These are phyloP conservation scores for Neonectria magnoliae DNA, from an alignment of 2,329 filamentous ascomycete genomes.

Conservation along the genomic window DNA sequence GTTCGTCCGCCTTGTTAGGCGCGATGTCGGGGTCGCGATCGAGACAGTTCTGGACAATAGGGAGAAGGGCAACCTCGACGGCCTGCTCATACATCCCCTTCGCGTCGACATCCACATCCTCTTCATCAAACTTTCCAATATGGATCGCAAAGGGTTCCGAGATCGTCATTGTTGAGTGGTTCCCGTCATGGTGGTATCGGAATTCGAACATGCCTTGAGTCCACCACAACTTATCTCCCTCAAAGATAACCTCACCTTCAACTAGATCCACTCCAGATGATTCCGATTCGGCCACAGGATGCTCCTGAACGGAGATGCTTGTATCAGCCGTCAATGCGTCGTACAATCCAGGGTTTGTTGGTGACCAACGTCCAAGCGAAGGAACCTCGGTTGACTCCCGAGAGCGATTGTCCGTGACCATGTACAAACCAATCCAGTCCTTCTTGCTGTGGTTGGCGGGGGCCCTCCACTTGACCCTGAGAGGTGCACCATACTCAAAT, in stretches of 20 bases:
- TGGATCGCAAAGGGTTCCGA: slow-evolving; percentile 93
- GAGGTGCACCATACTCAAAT: slow-evolving; percentile 89
- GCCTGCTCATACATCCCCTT: slow-evolving; percentile 72
- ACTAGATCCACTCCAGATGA: slow-evolving; percentile 68
- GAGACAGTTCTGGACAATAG: slow-evolving; percentile 89
- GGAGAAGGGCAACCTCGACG: slow-evolving; percentile 81
- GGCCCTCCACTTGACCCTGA: slow-evolving; percentile 90
- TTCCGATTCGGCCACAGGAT: slow-evolving; percentile 62
- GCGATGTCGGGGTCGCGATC: slow-evolving; percentile 93
- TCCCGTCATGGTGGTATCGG: slow-evolving; percentile 93
- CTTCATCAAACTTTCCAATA: slow-evolving; percentile 81
- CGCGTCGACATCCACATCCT: slow-evolving; percentile 71
- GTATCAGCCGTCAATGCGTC: slow-evolving; percentile 79
- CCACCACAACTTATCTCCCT: slow-evolving; percentile 97
- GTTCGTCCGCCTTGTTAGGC: slow-evolving; percentile 79
- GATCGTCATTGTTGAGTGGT: slow-evolving; percentile 92
- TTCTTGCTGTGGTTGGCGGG: slow-evolving; percentile 87
- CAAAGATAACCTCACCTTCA: slow-evolving; percentile 85
- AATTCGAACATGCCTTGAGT: slow-evolving; percentile 96
- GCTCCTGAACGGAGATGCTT: slow-evolving; percentile 78
- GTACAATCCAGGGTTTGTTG: slow-evolving; percentile 79
- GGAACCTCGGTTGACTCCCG: slow-evolving; percentile 85
- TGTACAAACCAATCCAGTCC: slow-evolving; percentile 97
- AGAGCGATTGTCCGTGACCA: slow-evolving; percentile 92
- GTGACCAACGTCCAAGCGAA: slow-evolving; percentile 89